Evolutionary conservation across 768 basidiomycete genomes (phyloP).

Genomic region (Mycena crocata): DNA sequence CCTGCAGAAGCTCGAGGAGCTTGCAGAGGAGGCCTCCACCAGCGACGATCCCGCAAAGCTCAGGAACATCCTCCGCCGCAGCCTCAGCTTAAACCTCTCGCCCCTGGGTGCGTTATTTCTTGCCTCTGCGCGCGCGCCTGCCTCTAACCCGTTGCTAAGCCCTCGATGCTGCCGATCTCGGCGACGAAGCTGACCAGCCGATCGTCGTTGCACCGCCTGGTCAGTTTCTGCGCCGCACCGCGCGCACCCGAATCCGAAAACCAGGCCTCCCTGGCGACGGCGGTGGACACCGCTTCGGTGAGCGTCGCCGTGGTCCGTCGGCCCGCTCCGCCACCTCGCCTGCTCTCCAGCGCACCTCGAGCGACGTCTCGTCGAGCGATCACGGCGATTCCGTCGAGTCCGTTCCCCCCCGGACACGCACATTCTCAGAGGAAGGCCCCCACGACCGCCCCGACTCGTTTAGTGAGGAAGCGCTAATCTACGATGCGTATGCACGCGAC

Average conservation of each 20-base stretch:
- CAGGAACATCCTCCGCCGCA: constrained; percentile 83
- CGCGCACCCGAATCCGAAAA: constrained; percentile 96
- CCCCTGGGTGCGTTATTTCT: constrained; percentile 77
- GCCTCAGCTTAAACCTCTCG: constrained; percentile 87
- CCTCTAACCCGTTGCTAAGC: constrained; percentile 70
- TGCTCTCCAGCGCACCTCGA: constrained; percentile 64
- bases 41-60: constrained; percentile 87
- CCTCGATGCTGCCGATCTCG: constrained; percentile 74
- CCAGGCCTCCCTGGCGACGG: constrained; percentile 79
- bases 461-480: constrained; percentile 85
- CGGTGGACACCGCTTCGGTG: constrained; percentile 84
- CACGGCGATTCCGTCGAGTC: constrained; percentile 66
- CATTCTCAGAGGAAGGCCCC: constrained; percentile 60
- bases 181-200: constrained; percentile 89
- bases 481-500: constrained; percentile 80
- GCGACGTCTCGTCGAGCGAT: constrained; percentile 79
- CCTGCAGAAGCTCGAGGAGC: constrained; percentile 92
- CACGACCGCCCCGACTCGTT: constrained; percentile 74
- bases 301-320: constrained; percentile 54
- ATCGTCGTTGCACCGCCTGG: constrained; percentile 91
- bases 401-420: constrained; percentile 48
- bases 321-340: constrained; percentile 39
- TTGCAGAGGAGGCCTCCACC: constrained; percentile 90
- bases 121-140: constrained; percentile 22
- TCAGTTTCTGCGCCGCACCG: constrained; percentile 89